Conservation (phyloP, 164 flowering plant genomes). For the Kalanchoe fedtschenkoi region DNA sequence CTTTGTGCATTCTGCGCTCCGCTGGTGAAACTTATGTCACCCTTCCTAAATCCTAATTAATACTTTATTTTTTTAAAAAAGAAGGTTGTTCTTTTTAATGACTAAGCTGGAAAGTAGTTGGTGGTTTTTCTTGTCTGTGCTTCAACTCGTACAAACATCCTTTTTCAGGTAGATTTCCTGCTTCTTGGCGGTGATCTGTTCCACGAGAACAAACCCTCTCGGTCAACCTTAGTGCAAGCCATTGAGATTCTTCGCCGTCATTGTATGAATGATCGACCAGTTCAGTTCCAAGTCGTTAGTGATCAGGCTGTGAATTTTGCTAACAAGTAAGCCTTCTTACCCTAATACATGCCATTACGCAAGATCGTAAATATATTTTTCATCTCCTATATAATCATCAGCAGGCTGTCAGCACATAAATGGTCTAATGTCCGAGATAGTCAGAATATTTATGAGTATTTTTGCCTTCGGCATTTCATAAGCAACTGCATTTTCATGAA, state of each 20-base stretch:
- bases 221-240: slow-evolving; percentile 76
- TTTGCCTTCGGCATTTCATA: background rate
- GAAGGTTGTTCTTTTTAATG: too few species aligned
- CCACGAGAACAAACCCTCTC: slow-evolving; percentile 97
- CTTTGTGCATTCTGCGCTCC: too few species aligned
- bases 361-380: background rate
- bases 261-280: slow-evolving; percentile 82
- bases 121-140: background rate
- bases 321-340: slow-evolving; percentile 40
- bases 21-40: too few species aligned
- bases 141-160: background rate
- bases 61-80: too few species aligned
- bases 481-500: background rate
- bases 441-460: background rate
- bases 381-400: background rate
- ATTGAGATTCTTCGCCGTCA: slow-evolving; percentile 90
- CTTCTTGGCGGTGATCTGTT: slow-evolving; percentile 99
- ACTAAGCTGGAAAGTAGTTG: background rate
- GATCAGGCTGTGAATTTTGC: slow-evolving; percentile 90
- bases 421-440: background rate
- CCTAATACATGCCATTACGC: background rate
- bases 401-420: background rate
- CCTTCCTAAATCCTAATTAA: too few species aligned
- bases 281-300: slow-evolving; percentile 97
- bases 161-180: slow-evolving; percentile 74